Base-by-base conservation (phyloP, 2,329 filamentous ascomycete species). In the Aspergillus sp. region DNA sequence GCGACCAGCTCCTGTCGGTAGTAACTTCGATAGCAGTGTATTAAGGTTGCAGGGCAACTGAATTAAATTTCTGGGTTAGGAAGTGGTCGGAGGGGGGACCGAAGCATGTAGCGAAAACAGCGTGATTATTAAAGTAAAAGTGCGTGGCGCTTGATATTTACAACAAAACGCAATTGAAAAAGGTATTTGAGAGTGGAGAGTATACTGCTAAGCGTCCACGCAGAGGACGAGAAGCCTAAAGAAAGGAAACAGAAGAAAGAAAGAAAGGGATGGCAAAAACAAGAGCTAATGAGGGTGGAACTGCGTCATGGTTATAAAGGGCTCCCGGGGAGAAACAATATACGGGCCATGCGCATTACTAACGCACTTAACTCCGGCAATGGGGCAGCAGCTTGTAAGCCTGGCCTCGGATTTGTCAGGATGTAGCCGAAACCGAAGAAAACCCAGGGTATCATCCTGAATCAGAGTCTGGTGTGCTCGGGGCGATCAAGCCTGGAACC, bases 301-400 rank as follows among this genome's bases (percentile, higher is more conserved):
- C 24, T 48, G 33, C 51, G 37, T 54, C 34, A 54, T 47, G 44
- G 44, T 47, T 47, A 48, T 48, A 48, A 47, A 47, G 45, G 17
- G 12, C 34, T 15, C 15, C 9, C 6, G 20, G 45, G 39, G 22
- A 20, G 27, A 30, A 30, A 30, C 27, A 30, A 30, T 30, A 30
- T 30, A 30, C 27, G 9, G 9, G 27, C 27, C 27, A 30, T 30
- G 27, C 9, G 9, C 27, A 15, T 27, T 54, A 44, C 17, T 15
- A 37, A 20, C 24, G 34, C 41, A 44, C 45, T 55, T 55, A 55
- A 54, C 42, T 54, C 51, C 51, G 51, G 40, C 47, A 41, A 30
- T 30, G 11, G 34, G 34, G 19, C 15, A 17, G 51, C 34, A 37
- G 5, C 34, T 15, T n/a, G 34, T 37, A 37, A n/a, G 34, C 34